These are phyloP conservation scores for Amylocystis lapponica DNA, from an alignment of 768 basidiomycete genomes.

Conservation along the genomic window DNA sequence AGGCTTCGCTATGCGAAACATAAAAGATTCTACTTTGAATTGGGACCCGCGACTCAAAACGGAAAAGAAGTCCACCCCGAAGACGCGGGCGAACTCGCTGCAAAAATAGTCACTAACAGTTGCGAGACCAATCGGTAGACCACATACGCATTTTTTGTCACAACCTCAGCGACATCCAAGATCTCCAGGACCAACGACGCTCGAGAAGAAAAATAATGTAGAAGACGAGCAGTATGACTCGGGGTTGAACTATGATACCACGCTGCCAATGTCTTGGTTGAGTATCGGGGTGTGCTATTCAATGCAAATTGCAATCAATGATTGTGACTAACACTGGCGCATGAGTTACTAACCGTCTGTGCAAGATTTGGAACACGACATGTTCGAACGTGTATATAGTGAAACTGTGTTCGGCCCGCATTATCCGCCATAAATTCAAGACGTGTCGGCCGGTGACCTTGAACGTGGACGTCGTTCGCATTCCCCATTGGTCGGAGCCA, in stretches of 20 bases:
- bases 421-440: conserved; percentile 88
- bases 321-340: background rate
- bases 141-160: conserved; percentile 86
- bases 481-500: conserved; percentile 63
- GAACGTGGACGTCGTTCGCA: conserved; percentile 74
- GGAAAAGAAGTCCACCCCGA: conserved; percentile 95
- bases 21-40: conserved; percentile 98
- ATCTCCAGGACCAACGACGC: conserved; percentile 70
- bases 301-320: background rate
- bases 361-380: conserved; percentile 75
- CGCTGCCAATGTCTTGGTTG: conserved; percentile 48
- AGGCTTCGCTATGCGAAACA: conserved; percentile 96
- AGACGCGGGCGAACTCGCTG: conserved; percentile 96
- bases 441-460: conserved; percentile 85
- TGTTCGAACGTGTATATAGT: conserved; percentile 87
- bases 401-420: conserved; percentile 78
- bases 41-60: conserved; percentile 94
- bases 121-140: background rate
- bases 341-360: conserved; percentile 50
- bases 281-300: conserved; percentile 72
- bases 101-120: background rate
- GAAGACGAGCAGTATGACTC: conserved; percentile 44
- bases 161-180: conserved; percentile 71
- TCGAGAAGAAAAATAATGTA: conserved; percentile 63
- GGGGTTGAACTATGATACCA: conserved; percentile 65